Evolutionary conservation across 108 stramenopile genomes (phyloP), one percentile per base, ranked within the genome.

Genomic region (Mediolabrus comicus): DNA sequence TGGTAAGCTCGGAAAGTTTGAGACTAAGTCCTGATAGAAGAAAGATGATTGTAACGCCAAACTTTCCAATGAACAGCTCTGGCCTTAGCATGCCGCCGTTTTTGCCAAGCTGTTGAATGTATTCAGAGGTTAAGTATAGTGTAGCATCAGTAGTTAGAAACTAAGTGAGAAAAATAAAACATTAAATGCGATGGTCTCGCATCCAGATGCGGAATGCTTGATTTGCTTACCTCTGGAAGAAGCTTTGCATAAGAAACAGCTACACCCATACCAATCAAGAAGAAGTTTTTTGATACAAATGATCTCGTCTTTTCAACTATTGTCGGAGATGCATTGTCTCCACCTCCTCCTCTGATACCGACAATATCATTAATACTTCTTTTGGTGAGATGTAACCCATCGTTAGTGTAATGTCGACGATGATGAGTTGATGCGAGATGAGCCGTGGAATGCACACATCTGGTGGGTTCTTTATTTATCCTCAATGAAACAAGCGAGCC

Each of bases 41-140:
- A 62, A 97, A 97, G 39, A 97, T 87, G 16, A 83, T 14, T 0
- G 91, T 78, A 7, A 96, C 92, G 12, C 95, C 95, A 63, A 81
- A 89, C 53, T 88, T 90, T 38, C 91, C 94, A 55, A 95, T 86
- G 58, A 89, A 84, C 2, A 89, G 75, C 70, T 95, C 94, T n/a
- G 93, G 90, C 33, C 86, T 75, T 13, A 91, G 39, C 2, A 90
- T 39, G 14, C 87, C 85, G 16, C 92, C 92, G 69, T 86, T 88
- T 30, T 70, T 84, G 3, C 91, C 91, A 11, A 91, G 67, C 72
- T 83, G 25, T 22, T 19, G 24, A 31, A 36, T 28, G 53, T 16
- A 25, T 31, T 33, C 24, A 27, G n/a, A n/a, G n/a, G n/a, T n/a
- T n/a, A n/a, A n/a, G n/a, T n/a, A n/a, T n/a, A n/a, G n/a, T n/a